phyloP scores from a whole-genome alignment of 495 filamentous ascomycete species.

The Evansstolkia leycettana region DNA sequence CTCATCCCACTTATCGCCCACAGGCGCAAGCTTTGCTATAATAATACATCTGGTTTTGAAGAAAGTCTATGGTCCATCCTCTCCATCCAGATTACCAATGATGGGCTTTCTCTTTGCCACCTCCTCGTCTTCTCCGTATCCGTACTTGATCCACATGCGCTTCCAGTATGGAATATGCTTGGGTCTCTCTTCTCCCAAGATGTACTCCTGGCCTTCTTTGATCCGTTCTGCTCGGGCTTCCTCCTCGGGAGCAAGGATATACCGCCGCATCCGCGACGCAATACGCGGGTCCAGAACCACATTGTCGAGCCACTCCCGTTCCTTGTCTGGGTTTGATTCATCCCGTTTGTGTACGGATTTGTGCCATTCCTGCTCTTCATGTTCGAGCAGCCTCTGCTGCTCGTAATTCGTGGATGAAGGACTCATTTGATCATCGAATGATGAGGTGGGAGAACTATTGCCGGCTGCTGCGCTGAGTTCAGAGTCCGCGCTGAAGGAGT shows the following conservation, averaged over 20 bases:
- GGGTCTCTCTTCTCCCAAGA: slow-evolving; percentile 43
- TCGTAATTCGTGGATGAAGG: slow-evolving; percentile 33
- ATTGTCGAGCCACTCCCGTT: slow-evolving; percentile 64
- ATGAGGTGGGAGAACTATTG: slow-evolving; percentile 1
- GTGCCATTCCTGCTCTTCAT: slow-evolving; percentile 81
- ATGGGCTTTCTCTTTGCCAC: slow-evolving; percentile 28
- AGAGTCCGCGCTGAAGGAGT: slow-evolving; percentile 14
- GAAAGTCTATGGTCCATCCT: slow-evolving; percentile 1
- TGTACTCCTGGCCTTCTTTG: slow-evolving; percentile 49
- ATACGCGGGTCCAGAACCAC: slow-evolving; percentile 72
- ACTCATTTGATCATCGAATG: slow-evolving; percentile 1
- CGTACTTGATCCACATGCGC: slow-evolving; percentile 32
- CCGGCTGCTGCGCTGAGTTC: slow-evolving; percentile 1
- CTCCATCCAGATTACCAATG: slow-evolving; percentile 24
- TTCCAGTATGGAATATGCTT: slow-evolving; percentile 26
- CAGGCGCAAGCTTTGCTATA: neutral
- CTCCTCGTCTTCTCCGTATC: slow-evolving; percentile 34
- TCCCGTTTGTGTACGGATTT: slow-evolving; percentile 62
- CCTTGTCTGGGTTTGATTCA: slow-evolving; percentile 32
- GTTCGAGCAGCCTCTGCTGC: slow-evolving; percentile 54
- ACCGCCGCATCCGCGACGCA: slow-evolving; percentile 66
- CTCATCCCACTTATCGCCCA: too few relatives aligned
- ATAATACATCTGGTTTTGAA: neutral
- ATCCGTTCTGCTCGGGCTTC: slow-evolving; percentile 54
- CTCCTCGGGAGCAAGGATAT: slow-evolving; percentile 48